Evolutionary conservation across 768 basidiomycete species (phyloP).

Genomic region (Agaricus sinodeliciosus): DNA sequence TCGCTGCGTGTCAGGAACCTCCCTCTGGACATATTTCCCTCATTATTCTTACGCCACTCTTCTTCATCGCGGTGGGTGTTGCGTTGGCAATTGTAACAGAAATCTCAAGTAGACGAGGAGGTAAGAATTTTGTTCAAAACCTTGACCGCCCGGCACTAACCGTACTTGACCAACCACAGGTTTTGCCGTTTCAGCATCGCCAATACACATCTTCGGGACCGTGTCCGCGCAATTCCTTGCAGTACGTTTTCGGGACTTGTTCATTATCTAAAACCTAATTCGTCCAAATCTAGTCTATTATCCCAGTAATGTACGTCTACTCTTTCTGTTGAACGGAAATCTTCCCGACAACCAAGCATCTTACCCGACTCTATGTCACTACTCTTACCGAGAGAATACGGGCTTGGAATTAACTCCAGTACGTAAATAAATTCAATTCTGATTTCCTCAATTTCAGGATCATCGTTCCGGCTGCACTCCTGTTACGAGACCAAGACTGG

Average conservation of each 20-base stretch:
- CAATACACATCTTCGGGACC: constrained; percentile 45
- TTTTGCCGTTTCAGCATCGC: constrained; percentile 37
- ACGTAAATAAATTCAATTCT: neutral
- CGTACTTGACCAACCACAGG: constrained; percentile 28
- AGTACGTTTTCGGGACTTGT: constrained; percentile 20
- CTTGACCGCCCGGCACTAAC: neutral
- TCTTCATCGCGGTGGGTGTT: constrained; percentile 41
- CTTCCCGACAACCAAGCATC: neutral
- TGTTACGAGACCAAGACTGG: constrained; percentile 50
- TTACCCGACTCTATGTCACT: neutral
- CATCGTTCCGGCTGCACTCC: constrained; percentile 41
- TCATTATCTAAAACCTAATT: neutral
- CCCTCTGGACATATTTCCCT: constrained; percentile 27
- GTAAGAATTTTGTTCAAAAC: constrained; percentile 19
- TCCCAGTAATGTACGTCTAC: constrained; percentile 42
- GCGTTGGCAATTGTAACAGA: constrained; percentile 39
- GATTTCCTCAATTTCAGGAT: constrained; percentile 21
- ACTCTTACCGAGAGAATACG: neutral
- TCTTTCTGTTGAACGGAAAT: neutral
- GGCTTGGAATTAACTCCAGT: neutral
- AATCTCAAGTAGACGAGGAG: constrained; percentile 35
- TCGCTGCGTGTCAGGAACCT: constrained; percentile 22
- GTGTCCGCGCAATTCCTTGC: constrained; percentile 42
- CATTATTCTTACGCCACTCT: constrained; percentile 29
- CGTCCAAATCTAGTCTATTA: constrained; percentile 39